Conservation (phyloP, 495 filamentous ascomycete genomes). For the Talaromyces nanjingensis region DNA sequence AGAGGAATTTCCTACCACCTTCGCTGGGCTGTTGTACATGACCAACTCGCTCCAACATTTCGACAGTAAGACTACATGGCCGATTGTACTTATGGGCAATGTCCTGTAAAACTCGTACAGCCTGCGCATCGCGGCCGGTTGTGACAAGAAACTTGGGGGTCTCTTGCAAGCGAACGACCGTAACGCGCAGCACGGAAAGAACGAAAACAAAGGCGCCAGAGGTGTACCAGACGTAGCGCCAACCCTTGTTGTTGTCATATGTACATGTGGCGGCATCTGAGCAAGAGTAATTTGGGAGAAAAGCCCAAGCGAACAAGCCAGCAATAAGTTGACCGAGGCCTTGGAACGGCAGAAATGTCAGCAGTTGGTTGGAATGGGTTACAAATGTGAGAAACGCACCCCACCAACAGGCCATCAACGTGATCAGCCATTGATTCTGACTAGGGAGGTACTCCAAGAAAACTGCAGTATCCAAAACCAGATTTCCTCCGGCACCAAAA, state of each 20-base stretch:
- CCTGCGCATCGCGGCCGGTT: slow-evolving; percentile 54
- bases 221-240: slow-evolving; percentile 51
- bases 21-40: slow-evolving; percentile 18
- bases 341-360: neutral
- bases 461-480: slow-evolving; percentile 61
- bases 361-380: neutral
- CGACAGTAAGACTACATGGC: slow-evolving; percentile 55
- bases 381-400: slow-evolving; percentile 16
- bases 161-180: slow-evolving; percentile 58
- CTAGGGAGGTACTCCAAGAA: slow-evolving; percentile 46
- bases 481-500: slow-evolving; percentile 57
- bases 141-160: slow-evolving; percentile 68
- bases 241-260: slow-evolving; percentile 42
- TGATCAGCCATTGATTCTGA: slow-evolving; percentile 39
- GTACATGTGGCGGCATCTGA: slow-evolving; percentile 29
- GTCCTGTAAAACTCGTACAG: slow-evolving; percentile 51
- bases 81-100: slow-evolving; percentile 59
- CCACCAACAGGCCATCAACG: slow-evolving; percentile 46
- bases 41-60: slow-evolving; percentile 36
- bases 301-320: slow-evolving; percentile 40
- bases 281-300: slow-evolving; percentile 34
- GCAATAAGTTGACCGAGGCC: slow-evolving; percentile 24
- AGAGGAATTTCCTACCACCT: slow-evolving; percentile 27
- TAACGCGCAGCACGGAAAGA: slow-evolving; percentile 59
- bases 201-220: slow-evolving; percentile 59